A percentile compares a stretch with the other conserved stretches of the same genome.
Conservation (phyloP, 2,329 filamentous ascomycete species). For the Arthroderma sp. region DNA sequence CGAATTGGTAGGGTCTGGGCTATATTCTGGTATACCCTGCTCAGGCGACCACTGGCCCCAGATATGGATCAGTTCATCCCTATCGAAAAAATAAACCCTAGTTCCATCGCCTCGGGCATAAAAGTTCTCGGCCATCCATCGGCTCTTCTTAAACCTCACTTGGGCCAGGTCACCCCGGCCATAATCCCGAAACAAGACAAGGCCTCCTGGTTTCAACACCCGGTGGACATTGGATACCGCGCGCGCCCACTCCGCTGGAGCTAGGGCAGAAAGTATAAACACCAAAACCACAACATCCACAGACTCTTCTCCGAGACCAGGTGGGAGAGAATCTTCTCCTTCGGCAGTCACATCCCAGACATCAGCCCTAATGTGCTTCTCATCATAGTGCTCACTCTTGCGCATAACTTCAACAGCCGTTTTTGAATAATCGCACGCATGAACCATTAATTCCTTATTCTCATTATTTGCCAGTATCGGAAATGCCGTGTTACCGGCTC, state of each 20-base stretch:
- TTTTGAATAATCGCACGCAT: constrained; percentile 94
- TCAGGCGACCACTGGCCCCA: constrained; percentile 48
- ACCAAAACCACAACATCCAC: constrained; percentile 91
- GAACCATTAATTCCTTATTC: constrained; percentile 68
- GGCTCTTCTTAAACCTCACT: constrained; percentile 89
- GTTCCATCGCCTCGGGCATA: constrained; percentile 94
- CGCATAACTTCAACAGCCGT: constrained; percentile 91
- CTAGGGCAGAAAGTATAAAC: constrained; percentile 91
- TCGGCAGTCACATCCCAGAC: constrained; percentile 81
- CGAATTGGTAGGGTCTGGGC: constrained; percentile 7
- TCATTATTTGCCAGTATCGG: constrained; percentile 73
- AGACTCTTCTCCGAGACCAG: constrained; percentile 59
- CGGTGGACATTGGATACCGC: constrained; percentile 70
- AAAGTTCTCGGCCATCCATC: constrained; percentile 92
- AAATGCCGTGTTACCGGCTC: constrained; percentile 92
- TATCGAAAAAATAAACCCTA: constrained; percentile 92
- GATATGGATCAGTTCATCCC: constrained; percentile 64
- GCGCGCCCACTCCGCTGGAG: constrained; percentile 69
- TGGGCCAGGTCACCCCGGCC: constrained; percentile 90
- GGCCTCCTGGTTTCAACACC: constrained; percentile 81
- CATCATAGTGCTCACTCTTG: constrained; percentile 60
- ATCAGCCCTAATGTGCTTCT: constrained; percentile 64
- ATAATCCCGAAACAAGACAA: constrained; percentile 92
- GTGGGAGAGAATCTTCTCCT: constrained; percentile 47
- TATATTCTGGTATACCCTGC: constrained; percentile 18